A percentile compares a stretch with the other conserved stretches of the same genome.
Conservation (phyloP, 176 grass and related monocot genomes). For the Rhynchospora tenuis region DNA sequence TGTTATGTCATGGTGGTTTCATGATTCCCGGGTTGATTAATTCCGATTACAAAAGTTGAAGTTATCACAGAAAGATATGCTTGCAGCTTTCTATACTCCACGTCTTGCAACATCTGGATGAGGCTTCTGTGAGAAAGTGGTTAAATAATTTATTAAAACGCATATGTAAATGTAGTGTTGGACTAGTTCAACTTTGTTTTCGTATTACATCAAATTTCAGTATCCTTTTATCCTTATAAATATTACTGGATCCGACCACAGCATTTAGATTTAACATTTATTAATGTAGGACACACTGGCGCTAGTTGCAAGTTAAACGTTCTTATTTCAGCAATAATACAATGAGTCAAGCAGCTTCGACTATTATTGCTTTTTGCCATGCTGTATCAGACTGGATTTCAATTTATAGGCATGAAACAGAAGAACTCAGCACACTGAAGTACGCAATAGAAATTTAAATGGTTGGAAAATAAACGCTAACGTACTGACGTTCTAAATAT, state of each 20-base stretch:
- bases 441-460: too few relatives aligned
- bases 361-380: too few relatives aligned
- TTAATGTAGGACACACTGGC: too few relatives aligned
- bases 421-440: too few relatives aligned
- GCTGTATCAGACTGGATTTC: too few relatives aligned
- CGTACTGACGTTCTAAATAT: too few relatives aligned
- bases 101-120: background rate
- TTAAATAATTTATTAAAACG: background rate
- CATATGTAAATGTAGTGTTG: too few relatives aligned
- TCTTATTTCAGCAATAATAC: too few relatives aligned
- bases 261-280: background rate
- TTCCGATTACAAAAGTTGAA: background rate
- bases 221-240: background rate
- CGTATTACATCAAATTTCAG: background rate
- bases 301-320: too few relatives aligned
- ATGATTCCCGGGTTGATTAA: background rate
- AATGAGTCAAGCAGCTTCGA: too few relatives aligned
- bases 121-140: background rate
- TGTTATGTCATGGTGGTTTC: background rate
- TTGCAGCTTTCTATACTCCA: background rate
- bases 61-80: background rate
- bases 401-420: too few relatives aligned
- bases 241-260: background rate
- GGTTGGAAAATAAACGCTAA: too few relatives aligned
- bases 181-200: background rate